Percentiles rank a stretch among this genome's conserved stretches.
phyloP scores from a whole-genome alignment of 208 protist genomes.

The Wallacemonas sp. region DNA sequence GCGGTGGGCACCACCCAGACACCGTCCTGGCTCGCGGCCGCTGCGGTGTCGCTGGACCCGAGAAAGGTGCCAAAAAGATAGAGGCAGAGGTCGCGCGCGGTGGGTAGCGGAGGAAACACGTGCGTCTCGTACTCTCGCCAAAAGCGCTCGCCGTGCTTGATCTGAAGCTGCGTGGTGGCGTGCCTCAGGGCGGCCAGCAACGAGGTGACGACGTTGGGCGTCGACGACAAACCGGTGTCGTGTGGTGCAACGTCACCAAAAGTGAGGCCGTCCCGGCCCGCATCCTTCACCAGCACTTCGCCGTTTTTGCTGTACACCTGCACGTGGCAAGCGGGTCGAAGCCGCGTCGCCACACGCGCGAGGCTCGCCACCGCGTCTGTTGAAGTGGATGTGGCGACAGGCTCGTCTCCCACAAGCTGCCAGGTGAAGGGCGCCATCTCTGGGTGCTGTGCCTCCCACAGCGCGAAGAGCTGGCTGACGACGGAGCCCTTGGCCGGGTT shows the following conservation, averaged over 20 bases:
- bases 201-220: constrained; percentile 44
- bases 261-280: constrained; percentile 11
- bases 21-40: not conserved
- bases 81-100: constrained; percentile 38
- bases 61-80: constrained; percentile 78
- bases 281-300: constrained; percentile 73
- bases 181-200: constrained; percentile 64
- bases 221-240: constrained; percentile 40
- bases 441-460: constrained; percentile 56
- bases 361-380: constrained; percentile 8
- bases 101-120: constrained; percentile 25
- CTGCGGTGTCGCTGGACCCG: constrained; percentile 19
- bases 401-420: constrained; percentile 18
- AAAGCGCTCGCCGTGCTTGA: constrained; percentile 62
- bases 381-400: not conserved
- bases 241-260: constrained; percentile 36
- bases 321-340: constrained; percentile 52
- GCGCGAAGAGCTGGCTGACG: constrained; percentile 53
- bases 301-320: constrained; percentile 65
- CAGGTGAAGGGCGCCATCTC: constrained; percentile 62
- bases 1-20: too few species aligned
- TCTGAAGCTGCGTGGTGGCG: constrained; percentile 58
- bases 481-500: constrained; percentile 38
- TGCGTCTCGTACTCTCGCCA: constrained; percentile 87
- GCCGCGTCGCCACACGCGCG: constrained; percentile 34